Evolutionary conservation across 2,329 filamentous ascomycete genomes (phyloP).

Genomic region (Bipolaris cookei): DNA sequence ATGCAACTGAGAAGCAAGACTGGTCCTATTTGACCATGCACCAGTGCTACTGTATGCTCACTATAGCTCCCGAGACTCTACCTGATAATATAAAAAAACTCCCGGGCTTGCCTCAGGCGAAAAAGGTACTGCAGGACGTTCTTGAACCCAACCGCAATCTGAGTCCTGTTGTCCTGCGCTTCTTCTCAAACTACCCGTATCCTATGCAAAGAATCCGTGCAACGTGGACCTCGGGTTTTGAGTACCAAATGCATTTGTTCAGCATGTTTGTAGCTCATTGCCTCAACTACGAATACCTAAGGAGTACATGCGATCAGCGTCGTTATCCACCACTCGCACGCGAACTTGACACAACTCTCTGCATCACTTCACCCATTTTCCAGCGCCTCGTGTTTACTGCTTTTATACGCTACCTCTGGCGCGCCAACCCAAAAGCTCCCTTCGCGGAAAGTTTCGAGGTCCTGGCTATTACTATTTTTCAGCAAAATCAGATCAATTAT

Average conservation of each 20-base stretch:
- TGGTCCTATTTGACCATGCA: slow-evolving; percentile 40
- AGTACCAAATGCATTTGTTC: slow-evolving; percentile 44
- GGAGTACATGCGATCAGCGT: slow-evolving; percentile 25
- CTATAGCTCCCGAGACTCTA: slow-evolving; percentile 44
- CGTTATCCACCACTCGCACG: slow-evolving; percentile 62
- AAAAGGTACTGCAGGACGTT: slow-evolving; percentile 51
- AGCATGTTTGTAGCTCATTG: slow-evolving; percentile 53
- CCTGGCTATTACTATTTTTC: slow-evolving; percentile 5
- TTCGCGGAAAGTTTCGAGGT: slow-evolving; percentile 14
- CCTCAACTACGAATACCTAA: slow-evolving; percentile 16
- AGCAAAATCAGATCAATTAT: slow-evolving; percentile 18
- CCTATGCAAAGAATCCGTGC: slow-evolving; percentile 36
- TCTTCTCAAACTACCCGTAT: slow-evolving; percentile 58
- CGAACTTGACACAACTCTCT: slow-evolving; percentile 60
- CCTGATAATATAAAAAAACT: slow-evolving; percentile 49
- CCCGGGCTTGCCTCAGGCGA: slow-evolving; percentile 32
- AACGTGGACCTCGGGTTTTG: slow-evolving; percentile 33
- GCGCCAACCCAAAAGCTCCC: neutral
- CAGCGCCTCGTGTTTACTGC: slow-evolving; percentile 63
- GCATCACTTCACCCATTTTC: slow-evolving; percentile 59
- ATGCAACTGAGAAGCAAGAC: slow-evolving; percentile 38
- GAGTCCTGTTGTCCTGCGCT: slow-evolving; percentile 49
- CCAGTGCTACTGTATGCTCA: slow-evolving; percentile 39
- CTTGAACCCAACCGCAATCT: slow-evolving; percentile 56
- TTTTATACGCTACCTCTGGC: slow-evolving; percentile 55